Conservation (phyloP, 75 land plant genomes). For the Azolla pinnata region DNA sequence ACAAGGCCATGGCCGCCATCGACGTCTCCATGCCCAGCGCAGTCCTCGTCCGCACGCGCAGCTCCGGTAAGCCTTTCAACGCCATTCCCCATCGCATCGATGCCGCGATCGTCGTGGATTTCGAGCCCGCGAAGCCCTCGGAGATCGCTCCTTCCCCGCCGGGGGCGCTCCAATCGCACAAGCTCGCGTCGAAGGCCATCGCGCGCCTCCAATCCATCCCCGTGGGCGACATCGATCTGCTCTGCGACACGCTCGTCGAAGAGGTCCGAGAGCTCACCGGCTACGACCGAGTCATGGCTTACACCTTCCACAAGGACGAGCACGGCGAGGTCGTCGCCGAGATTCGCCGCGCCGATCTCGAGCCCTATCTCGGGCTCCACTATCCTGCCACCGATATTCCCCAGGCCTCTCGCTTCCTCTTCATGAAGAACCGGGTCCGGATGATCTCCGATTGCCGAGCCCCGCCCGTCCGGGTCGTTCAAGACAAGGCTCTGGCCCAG, state of each 20-base stretch:
- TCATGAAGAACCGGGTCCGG: constrained; percentile 87
- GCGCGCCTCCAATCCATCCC: constrained; percentile 85
- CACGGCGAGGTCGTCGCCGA: constrained; percentile 99
- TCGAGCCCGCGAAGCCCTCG: constrained; percentile 77
- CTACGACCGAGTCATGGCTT: constrained; percentile 94
- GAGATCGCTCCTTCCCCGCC: constrained; percentile 75
- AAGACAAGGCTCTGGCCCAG: constrained; percentile 60
- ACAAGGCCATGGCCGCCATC: constrained; percentile 44
- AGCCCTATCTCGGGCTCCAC: constrained; percentile 88
- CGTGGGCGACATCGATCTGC: constrained; percentile 74
- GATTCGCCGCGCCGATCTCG: constrained; percentile 63
- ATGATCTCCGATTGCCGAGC: constrained; percentile 84
- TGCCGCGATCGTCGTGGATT: constrained; percentile 86
- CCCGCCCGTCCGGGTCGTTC: constrained; percentile 56
- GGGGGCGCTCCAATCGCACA: constrained; percentile 93
- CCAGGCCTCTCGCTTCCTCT: constrained; percentile 86
- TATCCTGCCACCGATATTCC: constrained; percentile 97
- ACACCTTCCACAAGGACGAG: constrained; percentile 95
- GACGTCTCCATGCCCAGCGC: constrained; percentile 83
- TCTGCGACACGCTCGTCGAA: constrained; percentile 89
- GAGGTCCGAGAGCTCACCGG: constrained; percentile 94
- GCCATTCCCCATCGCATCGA: constrained; percentile 94
- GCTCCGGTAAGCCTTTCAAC: constrained; percentile 77
- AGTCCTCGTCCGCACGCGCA: constrained; percentile 54
- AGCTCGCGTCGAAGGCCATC: constrained; percentile 85